Evolutionary conservation across 345 rosid species (phyloP).

Genomic region (Ricinus communis): DNA sequence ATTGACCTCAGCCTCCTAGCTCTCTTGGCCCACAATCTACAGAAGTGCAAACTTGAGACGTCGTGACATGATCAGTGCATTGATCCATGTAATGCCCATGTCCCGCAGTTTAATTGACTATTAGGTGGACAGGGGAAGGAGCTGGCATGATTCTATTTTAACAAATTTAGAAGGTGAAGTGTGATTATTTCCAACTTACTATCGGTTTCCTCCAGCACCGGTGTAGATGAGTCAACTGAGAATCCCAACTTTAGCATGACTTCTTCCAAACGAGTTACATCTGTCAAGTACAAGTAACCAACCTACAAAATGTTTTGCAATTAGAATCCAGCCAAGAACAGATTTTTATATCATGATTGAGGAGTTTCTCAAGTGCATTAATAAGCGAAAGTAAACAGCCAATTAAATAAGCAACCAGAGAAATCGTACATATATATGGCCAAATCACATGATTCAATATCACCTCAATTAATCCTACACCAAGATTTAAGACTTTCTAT

Average conservation of each 20-base stretch:
- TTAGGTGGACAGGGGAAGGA: background rate
- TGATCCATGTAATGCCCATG: background rate
- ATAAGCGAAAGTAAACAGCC: background rate
- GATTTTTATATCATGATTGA: background rate
- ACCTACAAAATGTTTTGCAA: constrained; percentile 39
- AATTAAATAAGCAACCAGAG: background rate
- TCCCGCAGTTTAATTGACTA: background rate
- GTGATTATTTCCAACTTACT: constrained; percentile 27
- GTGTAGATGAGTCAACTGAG: constrained; percentile 52
- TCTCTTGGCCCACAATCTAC: background rate
- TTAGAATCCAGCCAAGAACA: constrained; percentile 14
- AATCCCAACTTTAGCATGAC: constrained; percentile 83
- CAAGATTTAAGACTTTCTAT: no score
- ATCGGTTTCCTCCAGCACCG: constrained; percentile 40
- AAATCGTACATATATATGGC: background rate
- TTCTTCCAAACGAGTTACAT: constrained; percentile 69
- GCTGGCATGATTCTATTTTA: background rate
- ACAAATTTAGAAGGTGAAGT: background rate
- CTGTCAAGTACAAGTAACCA: constrained; percentile 77
- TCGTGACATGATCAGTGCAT: background rate
- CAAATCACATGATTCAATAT: background rate
- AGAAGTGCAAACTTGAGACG: background rate
- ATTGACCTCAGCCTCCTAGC: background rate
- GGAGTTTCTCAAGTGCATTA: background rate
- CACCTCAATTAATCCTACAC: no score